These are phyloP conservation scores for Ophiostoma triangulosporum DNA, from an alignment of 2,329 filamentous ascomycete genomes.

Conservation along the genomic window DNA sequence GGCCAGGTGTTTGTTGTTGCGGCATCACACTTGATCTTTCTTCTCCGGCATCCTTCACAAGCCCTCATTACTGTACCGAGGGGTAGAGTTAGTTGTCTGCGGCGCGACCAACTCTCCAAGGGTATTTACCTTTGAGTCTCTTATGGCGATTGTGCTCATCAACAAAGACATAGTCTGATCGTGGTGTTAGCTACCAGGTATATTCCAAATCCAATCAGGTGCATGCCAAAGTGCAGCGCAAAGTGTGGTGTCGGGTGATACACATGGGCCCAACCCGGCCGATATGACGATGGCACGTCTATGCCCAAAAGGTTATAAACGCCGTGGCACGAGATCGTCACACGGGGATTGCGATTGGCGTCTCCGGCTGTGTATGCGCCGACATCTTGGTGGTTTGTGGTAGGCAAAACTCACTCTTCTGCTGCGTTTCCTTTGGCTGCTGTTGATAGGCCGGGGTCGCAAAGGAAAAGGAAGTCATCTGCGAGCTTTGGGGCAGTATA, in stretches of 20 bases:
- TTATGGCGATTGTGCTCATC: conserved; percentile 98
- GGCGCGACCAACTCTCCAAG: no score
- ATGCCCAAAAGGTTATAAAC: no score
- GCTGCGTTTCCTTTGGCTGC: conserved; percentile 61
- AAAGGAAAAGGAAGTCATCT: conserved; percentile 67
- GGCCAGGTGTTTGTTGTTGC: conserved; percentile 97
- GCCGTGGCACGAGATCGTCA: not conserved
- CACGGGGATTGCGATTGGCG: not conserved
- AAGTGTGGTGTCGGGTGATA: not conserved
- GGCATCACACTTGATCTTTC: conserved; percentile 97
- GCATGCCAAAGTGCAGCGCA: not conserved
- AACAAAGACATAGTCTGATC: conserved; percentile 90
- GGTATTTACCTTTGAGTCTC: conserved; percentile 66
- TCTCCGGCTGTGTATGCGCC: not conserved
- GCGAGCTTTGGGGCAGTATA: conserved; percentile 51
- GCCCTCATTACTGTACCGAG: conserved; percentile 73
- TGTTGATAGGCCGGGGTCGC: conserved; percentile 48
- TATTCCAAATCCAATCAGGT: no score
- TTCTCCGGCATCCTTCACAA: conserved; percentile 83
- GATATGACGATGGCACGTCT: not conserved
- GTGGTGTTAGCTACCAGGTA: conserved; percentile 16
- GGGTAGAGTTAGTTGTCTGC: conserved; percentile 30
- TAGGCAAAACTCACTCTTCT: conserved; percentile 46
- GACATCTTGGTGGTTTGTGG: no score
- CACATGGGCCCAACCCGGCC: not conserved